Evolutionary conservation across 2,329 filamentous ascomycete species (phyloP).

Genomic region (Pseudogymnoascus sp.): DNA sequence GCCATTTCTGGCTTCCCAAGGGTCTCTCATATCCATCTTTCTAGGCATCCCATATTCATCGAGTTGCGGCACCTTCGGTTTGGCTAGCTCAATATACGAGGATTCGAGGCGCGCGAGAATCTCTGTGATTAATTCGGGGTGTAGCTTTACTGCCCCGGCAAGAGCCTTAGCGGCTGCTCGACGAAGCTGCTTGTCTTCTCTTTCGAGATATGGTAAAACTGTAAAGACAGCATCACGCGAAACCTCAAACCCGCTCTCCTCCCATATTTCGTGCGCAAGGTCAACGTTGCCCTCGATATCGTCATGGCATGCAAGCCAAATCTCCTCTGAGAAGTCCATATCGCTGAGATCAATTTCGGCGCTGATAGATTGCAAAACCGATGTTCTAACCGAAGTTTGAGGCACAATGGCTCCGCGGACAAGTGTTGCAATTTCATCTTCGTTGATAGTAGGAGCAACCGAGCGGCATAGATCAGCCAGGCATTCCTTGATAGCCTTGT

Average conservation of each 20-base stretch:
- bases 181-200: slow-evolving; percentile 71
- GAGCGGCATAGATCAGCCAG: slow-evolving; percentile 78
- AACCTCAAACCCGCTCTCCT: slow-evolving; percentile 76
- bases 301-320: slow-evolving; percentile 91
- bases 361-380: slow-evolving; percentile 82
- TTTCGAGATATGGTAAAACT: slow-evolving; percentile 72
- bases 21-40: slow-evolving; percentile 79
- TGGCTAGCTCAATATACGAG: slow-evolving; percentile 70
- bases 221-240: slow-evolving; percentile 55
- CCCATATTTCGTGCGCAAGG: slow-evolving; percentile 83
- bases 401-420: slow-evolving; percentile 71
- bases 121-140: slow-evolving; percentile 51
- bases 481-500: slow-evolving; percentile 90
- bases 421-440: slow-evolving; percentile 66
- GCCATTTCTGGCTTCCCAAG: slow-evolving; percentile 86
- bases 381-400: slow-evolving; percentile 70
- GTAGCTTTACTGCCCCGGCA: slow-evolving; percentile 60
- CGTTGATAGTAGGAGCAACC: slow-evolving; percentile 71
- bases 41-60: slow-evolving; percentile 93
- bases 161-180: slow-evolving; percentile 76
- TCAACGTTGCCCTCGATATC: slow-evolving; percentile 81
- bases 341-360: slow-evolving; percentile 89
- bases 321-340: slow-evolving; percentile 74
- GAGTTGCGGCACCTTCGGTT: slow-evolving; percentile 72
- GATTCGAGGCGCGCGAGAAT: slow-evolving; percentile 59